These are phyloP conservation scores for Globisporangium sylvaticum DNA, from an alignment of 352 stramenopile genomes.

Conservation along the genomic window DNA sequence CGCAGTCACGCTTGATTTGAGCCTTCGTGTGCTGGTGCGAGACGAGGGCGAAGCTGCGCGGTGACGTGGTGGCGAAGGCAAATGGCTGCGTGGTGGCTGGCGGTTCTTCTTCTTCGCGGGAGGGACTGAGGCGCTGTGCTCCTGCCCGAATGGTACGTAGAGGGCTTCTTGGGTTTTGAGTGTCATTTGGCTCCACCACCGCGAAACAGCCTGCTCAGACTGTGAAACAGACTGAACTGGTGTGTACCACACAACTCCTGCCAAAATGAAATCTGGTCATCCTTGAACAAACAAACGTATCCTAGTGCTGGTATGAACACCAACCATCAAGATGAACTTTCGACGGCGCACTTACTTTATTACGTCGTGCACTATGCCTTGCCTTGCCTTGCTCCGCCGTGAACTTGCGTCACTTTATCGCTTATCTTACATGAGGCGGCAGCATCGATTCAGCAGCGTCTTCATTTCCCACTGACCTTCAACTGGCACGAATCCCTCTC, in stretches of 20 bases:
- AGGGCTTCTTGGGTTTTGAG: background rate
- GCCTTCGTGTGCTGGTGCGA: background rate
- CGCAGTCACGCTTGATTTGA: background rate
- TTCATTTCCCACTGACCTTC: background rate
- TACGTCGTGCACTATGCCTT: background rate
- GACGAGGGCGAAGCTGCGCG: conserved; percentile 1
- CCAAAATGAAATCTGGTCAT: no score
- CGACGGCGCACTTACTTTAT: background rate
- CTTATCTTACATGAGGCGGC: background rate
- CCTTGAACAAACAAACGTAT: no score
- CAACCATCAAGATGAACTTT: background rate
- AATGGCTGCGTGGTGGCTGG: background rate
- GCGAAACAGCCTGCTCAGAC: background rate
- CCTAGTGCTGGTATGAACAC: no score
- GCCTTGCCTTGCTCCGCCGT: background rate
- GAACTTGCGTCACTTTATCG: background rate
- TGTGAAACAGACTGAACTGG: background rate
- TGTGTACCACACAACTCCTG: background rate
- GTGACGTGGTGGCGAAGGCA: background rate
- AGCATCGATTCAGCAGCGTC: background rate
- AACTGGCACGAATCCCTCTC: background rate
- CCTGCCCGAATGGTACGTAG: background rate
- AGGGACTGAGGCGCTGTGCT: background rate
- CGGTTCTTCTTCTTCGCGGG: background rate
- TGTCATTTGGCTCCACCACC: conserved; percentile 8